Evolutionary conservation across 768 basidiomycete species (phyloP).

Genomic region (Rhodosporidiobolus odoratus): DNA sequence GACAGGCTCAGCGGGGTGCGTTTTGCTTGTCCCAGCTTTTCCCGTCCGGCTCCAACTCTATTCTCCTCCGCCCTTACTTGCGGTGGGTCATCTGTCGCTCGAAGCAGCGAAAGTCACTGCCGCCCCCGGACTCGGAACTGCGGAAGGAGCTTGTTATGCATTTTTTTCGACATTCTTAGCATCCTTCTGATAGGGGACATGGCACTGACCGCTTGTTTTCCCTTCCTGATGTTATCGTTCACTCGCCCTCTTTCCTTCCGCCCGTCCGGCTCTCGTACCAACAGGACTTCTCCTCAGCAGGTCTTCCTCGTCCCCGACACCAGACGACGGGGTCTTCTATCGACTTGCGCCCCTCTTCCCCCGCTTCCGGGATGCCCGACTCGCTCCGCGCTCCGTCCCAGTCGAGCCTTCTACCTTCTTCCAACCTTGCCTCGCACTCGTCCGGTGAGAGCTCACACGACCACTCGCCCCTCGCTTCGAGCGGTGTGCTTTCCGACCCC

Average conservation of each 20-base stretch:
- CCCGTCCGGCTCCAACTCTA: background rate
- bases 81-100: background rate
- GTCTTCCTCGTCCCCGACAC: conserved; percentile 19
- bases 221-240: too few species aligned
- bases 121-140: background rate
- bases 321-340: conserved; percentile 4
- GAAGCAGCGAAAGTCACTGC: background rate
- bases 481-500: background rate
- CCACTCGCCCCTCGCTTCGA: conserved; percentile 9
- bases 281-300: conserved; percentile 25
- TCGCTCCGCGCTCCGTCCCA: conserved; percentile 9
- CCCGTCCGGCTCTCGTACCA: background rate
- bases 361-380: conserved; percentile 7
- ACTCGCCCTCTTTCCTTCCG: background rate
- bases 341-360: conserved; percentile 29
- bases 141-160: background rate
- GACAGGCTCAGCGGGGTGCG: conserved; percentile 22
- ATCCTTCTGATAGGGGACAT: too few species aligned
- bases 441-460: conserved; percentile 3
- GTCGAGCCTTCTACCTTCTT: conserved; percentile 11
- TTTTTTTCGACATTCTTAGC: too few species aligned
- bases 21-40: background rate
- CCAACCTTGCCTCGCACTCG: background rate
- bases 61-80: background rate
- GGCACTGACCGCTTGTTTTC: background rate